These are phyloP conservation scores for Pleurotus tuoliensis DNA, from an alignment of 768 basidiomycete genomes.

Conservation along the genomic window DNA sequence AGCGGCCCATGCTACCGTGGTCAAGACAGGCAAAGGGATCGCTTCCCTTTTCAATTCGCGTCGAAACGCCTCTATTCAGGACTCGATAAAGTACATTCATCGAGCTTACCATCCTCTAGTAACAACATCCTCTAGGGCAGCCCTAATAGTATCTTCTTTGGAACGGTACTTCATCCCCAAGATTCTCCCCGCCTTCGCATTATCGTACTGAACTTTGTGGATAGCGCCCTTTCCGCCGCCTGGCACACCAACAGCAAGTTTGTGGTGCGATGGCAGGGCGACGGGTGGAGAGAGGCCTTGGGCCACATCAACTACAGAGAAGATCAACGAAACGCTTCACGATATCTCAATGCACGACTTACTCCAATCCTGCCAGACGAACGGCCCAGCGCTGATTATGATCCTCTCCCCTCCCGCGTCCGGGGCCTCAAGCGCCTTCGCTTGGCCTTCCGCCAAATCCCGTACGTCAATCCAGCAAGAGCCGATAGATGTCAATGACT, in stretches of 20 bases:
- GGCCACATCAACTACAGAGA: slow-evolving; percentile 11
- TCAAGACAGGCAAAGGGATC: too few species aligned
- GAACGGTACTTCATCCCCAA: slow-evolving; percentile 10
- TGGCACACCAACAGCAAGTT: not conserved
- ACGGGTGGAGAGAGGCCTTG: not conserved
- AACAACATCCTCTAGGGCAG: slow-evolving; percentile 8
- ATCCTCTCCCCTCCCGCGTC: slow-evolving; percentile 43
- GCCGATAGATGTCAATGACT: slow-evolving; percentile 16
- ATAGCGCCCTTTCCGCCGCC: not conserved
- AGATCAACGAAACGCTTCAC: not conserved
- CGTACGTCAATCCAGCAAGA: slow-evolving; percentile 40
- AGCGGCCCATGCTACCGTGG: too few species aligned
- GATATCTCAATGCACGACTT: slow-evolving; percentile 1
- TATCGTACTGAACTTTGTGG: slow-evolving; percentile 5
- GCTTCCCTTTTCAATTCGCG: too few species aligned
- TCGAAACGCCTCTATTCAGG: too few species aligned
- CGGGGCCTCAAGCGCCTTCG: slow-evolving; percentile 39
- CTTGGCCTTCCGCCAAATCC: slow-evolving; percentile 51
- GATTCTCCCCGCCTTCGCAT: slow-evolving; percentile 4
- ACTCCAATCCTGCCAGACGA: slow-evolving; percentile 20
- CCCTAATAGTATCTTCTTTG: slow-evolving; percentile 6
- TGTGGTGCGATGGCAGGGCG: not conserved
- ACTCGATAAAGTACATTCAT: too few species aligned
- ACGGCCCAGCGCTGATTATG: slow-evolving; percentile 5
- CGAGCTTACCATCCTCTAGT: slow-evolving; percentile 5